Percentiles rank a stretch among this genome's conserved stretches.
Conservation (phyloP, 1,139 yeast genomes). For the Ogataea hybrid region DNA sequence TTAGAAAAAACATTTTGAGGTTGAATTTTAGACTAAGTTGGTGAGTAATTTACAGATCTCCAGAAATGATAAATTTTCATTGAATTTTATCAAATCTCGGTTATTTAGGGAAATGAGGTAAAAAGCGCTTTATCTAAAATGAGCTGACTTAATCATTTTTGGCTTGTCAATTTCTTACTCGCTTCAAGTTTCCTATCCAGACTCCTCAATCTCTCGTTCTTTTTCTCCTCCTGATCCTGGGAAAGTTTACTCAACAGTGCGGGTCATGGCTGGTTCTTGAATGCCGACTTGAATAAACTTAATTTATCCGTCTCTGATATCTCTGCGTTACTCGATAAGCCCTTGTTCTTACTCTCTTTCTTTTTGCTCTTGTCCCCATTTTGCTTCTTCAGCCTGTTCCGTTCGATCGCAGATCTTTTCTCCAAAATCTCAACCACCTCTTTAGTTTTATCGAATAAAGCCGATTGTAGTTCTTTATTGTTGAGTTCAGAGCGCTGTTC, state of each 20-base stretch:
- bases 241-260: neutral
- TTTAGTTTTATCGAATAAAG: slow-evolving; percentile 63
- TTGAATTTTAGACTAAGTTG: neutral
- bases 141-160: too few relatives aligned
- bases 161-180: neutral
- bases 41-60: slow-evolving; percentile 4
- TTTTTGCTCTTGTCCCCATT: slow-evolving; percentile 32
- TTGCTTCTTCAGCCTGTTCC: slow-evolving; percentile 40
- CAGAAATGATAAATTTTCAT: neutral
- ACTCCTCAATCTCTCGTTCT: slow-evolving; percentile 1
- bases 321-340: neutral
- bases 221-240: neutral
- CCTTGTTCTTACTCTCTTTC: slow-evolving; percentile 10
- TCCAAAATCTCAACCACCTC: slow-evolving; percentile 58
- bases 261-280: slow-evolving; percentile 7
- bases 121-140: neutral
- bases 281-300: slow-evolving; percentile 26
- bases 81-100: slow-evolving; percentile 2
- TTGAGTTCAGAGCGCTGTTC: slow-evolving; percentile 63
- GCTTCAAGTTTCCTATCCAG: slow-evolving; percentile 4
- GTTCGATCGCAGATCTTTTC: slow-evolving; percentile 63
- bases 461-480: slow-evolving; percentile 59
- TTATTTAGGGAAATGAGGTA: neutral
- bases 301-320: slow-evolving; percentile 11
- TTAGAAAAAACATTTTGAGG: slow-evolving; percentile 4